These are phyloP conservation scores for Agarophyton chilense DNA, from an alignment of 23 red algal species.

Conservation along the genomic window DNA sequence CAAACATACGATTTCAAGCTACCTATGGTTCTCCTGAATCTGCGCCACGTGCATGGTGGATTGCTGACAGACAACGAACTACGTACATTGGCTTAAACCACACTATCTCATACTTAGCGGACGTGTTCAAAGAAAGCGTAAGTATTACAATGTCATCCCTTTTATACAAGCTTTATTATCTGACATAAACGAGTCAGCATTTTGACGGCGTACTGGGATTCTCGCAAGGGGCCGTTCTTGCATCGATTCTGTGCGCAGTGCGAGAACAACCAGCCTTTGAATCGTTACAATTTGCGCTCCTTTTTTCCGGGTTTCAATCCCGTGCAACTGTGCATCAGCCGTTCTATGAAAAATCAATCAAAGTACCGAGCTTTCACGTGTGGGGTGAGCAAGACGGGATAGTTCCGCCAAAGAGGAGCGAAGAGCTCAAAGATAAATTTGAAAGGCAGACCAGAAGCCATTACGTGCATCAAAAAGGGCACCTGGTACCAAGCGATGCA, in stretches of 20 bases:
- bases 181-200: neutral
- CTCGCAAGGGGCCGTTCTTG: conserved; percentile 57
- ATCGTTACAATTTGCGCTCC: conserved; percentile 47
- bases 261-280: conserved; percentile 10
- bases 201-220: conserved; percentile 69
- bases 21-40: neutral
- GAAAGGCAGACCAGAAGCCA: neutral
- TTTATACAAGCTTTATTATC: neutral
- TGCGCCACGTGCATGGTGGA: conserved; percentile 8
- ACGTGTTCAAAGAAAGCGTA: conserved; percentile 20
- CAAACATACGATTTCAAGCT: neutral
- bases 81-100: neutral
- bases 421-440: conserved; percentile 20
- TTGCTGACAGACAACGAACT: neutral
- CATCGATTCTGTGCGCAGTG: conserved; percentile 46
- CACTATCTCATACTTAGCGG: neutral
- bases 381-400: conserved; percentile 50
- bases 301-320: conserved; percentile 52
- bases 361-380: conserved; percentile 47
- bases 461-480: conserved; percentile 42
- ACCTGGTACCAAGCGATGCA: conserved; percentile 53
- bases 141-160: neutral
- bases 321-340: conserved; percentile 39
- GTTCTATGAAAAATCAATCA: conserved; percentile 15
- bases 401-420: conserved; percentile 8